These are phyloP conservation scores for Phaeotremella skinneri DNA, from an alignment of 768 basidiomycete genomes.

Conservation along the genomic window DNA sequence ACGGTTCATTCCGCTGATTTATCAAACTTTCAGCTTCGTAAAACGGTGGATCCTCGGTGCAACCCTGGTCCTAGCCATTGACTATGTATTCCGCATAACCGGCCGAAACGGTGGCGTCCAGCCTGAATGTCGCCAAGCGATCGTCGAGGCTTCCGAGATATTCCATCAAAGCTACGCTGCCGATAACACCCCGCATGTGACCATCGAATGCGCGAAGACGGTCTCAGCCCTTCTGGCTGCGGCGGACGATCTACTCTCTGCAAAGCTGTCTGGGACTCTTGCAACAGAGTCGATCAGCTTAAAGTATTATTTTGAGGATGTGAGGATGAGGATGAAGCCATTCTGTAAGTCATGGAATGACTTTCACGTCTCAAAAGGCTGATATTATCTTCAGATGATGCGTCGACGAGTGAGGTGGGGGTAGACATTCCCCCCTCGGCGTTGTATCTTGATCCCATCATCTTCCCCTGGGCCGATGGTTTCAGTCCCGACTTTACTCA, in stretches of 20 bases:
- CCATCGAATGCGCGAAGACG: neutral
- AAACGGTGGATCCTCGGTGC: constrained; percentile 19
- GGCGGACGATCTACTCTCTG: neutral
- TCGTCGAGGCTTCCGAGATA: neutral
- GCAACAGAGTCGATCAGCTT: neutral
- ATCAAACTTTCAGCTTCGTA: too few relatives aligned
- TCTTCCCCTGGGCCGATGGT: too few relatives aligned
- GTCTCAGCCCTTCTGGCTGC: neutral
- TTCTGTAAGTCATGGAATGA: too few relatives aligned
- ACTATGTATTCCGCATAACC: neutral
- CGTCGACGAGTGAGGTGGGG: too few relatives aligned
- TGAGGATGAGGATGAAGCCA: too few relatives aligned
- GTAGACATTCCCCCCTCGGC: too few relatives aligned
- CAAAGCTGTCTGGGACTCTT: constrained; percentile 9
- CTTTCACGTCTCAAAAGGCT: too few relatives aligned
- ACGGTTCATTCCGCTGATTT: neutral
- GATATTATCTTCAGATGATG: too few relatives aligned
- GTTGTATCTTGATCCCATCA: too few relatives aligned
- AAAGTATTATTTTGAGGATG: too few relatives aligned
- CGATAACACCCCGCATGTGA: neutral
- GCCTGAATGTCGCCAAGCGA: neutral
- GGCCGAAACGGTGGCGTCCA: too few relatives aligned
- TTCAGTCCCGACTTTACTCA: too few relatives aligned
- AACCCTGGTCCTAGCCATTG: constrained; percentile 12
- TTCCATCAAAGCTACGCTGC: neutral